Evolutionary conservation across 2,329 filamentous ascomycete genomes (phyloP).

Genomic region (Fusarium staphyleae): DNA sequence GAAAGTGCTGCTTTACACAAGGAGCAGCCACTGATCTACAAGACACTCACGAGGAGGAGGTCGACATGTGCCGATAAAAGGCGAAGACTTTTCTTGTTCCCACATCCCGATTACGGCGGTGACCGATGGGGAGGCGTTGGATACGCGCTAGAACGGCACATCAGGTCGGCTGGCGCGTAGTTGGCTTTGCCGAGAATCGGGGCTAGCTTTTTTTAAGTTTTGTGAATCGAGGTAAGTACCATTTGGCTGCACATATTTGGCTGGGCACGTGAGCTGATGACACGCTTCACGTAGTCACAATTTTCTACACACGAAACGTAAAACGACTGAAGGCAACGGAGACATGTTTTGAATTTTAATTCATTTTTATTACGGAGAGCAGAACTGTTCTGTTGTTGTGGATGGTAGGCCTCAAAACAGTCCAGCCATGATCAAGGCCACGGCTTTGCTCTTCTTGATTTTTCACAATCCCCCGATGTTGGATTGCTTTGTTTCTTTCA

Average conservation of each 20-base stretch:
- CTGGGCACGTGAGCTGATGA: slow-evolving; percentile 14
- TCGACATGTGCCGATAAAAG: slow-evolving; percentile 21
- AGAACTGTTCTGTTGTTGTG: slow-evolving; percentile 3
- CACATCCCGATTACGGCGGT: slow-evolving; percentile 39
- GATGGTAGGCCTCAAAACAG: slow-evolving; percentile 10
- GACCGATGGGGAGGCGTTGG: slow-evolving; percentile 17
- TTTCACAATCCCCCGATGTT: slow-evolving; percentile 9
- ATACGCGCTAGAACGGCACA: slow-evolving; percentile 11
- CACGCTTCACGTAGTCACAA: too few relatives aligned
- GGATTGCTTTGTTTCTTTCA: slow-evolving; percentile 13
- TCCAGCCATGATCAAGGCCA: slow-evolving; percentile 2
- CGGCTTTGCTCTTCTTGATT: slow-evolving; percentile 16
- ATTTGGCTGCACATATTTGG: too few relatives aligned
- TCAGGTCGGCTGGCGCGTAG: slow-evolving; percentile 16
- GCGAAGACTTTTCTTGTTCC: slow-evolving; percentile 34
- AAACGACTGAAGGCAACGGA: slow-evolving; percentile 4
- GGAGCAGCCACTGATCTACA: slow-evolving; percentile 22
- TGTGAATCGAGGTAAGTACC: slow-evolving; percentile 1
- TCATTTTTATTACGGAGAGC: slow-evolving; percentile 26
- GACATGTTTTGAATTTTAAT: slow-evolving; percentile 31
- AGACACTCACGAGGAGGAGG: slow-evolving; percentile 14
- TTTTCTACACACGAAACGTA: slow-evolving; percentile 1
- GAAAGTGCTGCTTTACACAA: slow-evolving; percentile 9
- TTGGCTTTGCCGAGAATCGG: slow-evolving; percentile 34
- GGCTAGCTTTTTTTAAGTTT: slow-evolving; percentile 10